Evolutionary conservation across 2,329 filamentous ascomycete species (phyloP).

Genomic region (Ophiostoma ulmi): DNA sequence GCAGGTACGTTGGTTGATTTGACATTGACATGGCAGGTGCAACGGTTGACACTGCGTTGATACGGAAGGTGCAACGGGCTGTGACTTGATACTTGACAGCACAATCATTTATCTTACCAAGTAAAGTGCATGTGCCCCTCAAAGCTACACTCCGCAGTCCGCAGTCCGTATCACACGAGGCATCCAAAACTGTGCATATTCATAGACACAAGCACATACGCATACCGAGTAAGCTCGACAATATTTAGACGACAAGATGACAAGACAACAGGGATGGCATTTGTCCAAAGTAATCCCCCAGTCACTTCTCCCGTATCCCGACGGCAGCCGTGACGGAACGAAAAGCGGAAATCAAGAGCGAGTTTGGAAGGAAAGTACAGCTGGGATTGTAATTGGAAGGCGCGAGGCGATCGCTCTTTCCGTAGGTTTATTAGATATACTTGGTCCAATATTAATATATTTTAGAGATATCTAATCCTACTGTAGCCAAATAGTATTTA

Average conservation of each 20-base stretch:
- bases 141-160: background rate
- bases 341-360: background rate
- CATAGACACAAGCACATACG: background rate
- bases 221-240: too few relatives aligned
- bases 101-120: too few relatives aligned
- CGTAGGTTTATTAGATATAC: background rate
- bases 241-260: too few relatives aligned
- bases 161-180: background rate
- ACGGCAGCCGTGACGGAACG: conserved; percentile 2
- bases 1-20: background rate
- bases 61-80: background rate
- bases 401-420: conserved; percentile 2
- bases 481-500: background rate
- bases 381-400: background rate
- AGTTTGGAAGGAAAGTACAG: background rate
- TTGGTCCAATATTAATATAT: background rate
- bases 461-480: too few relatives aligned
- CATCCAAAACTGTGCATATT: background rate
- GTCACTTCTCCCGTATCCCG: conserved; percentile 2
- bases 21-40: conserved; percentile 4
- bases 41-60: background rate
- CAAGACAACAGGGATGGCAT: background rate
- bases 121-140: too few relatives aligned
- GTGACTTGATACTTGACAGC: background rate
- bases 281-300: background rate